Evolutionary conservation across 1,284 basidiomycete genomes (phyloP).

Genomic region (Trametes pubescens): DNA sequence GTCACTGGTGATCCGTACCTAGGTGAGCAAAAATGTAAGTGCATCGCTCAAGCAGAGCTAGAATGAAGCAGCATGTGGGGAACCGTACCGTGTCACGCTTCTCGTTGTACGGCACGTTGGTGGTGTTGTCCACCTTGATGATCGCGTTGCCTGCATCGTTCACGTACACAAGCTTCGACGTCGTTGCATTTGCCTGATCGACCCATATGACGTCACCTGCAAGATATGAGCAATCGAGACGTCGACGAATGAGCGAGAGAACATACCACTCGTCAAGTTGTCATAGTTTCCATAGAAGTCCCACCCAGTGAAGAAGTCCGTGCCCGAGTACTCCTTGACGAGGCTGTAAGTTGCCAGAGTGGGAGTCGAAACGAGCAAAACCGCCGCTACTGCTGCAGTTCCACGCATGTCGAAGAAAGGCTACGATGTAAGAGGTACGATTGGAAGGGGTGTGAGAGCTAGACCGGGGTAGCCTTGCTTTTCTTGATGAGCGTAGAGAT

Average conservation of each 20-base stretch:
- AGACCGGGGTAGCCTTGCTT: too few relatives aligned
- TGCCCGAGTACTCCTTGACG: constrained; percentile 51
- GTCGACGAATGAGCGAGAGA: background rate
- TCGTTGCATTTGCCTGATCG: constrained; percentile 52
- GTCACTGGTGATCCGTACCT: constrained; percentile 61
- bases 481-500: too few relatives aligned
- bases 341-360: constrained; percentile 32
- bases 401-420: constrained; percentile 14
- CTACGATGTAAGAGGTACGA: background rate
- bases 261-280: constrained; percentile 53
- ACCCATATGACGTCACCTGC: constrained; percentile 62
- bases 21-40: background rate
- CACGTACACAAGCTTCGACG: constrained; percentile 58
- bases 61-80: background rate
- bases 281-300: constrained; percentile 62
- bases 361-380: constrained; percentile 12
- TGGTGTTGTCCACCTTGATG: constrained; percentile 66
- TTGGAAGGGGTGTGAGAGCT: background rate
- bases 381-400: constrained; percentile 5
- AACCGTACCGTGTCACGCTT: constrained; percentile 62
- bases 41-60: too few relatives aligned
- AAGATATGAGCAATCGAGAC: background rate
- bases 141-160: constrained; percentile 61
- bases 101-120: constrained; percentile 58
- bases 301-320: constrained; percentile 60